Base-by-base conservation (phyloP, 2,329 filamentous ascomycete species). In the Coleophoma crateriformis region DNA sequence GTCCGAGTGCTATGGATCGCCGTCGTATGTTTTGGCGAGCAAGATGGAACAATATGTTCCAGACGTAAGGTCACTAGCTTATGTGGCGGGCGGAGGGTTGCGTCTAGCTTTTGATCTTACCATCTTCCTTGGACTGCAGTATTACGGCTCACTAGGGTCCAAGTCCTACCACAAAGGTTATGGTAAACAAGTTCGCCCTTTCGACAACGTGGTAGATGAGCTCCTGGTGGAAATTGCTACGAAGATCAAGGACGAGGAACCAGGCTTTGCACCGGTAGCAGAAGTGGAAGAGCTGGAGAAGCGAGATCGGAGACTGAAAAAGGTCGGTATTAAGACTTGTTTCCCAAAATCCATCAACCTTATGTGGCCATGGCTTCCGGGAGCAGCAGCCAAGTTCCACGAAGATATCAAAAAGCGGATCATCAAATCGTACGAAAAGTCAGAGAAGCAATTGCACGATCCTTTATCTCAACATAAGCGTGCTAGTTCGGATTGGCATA, bases 21-120 rank as follows among this genome's bases (percentile, higher is more conserved):
- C 41, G n/a, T 44, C 41, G 15, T 33, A 44, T 33, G 41, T 44
- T 44, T 27, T 44, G 12, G 41, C 41, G 3, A 27, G 22, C 19
- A 44, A 44, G 41, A 44, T 44, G 41, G 41, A 44, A 15, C 41
- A 44, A 44, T 44, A 33, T 15, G 10, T 44, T 15, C 41, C 41
- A 27, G 41, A 44, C 6, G 22, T 44, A 27, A 19, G 41, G 13
- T 22, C 41, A n/a, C n/a, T 44, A 1, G 41, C 41, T 32, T 44
- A 44, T 15, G 32, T 44, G 41, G n/a, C 41, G 6, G 41, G 19
- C 14, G 41, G 41, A 14, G 38, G 38, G 11, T 33, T 44, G n/a
- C 41, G n/a, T 32, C 41, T 44, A 7, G 41, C 19, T 12, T 44
- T 44, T 27, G 22, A 44, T 44, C 41, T 44, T 27, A 19, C 41